Evolutionary conservation across 2,329 filamentous ascomycete species (phyloP).

Genomic region (Coleophoma eucalyptorum): DNA sequence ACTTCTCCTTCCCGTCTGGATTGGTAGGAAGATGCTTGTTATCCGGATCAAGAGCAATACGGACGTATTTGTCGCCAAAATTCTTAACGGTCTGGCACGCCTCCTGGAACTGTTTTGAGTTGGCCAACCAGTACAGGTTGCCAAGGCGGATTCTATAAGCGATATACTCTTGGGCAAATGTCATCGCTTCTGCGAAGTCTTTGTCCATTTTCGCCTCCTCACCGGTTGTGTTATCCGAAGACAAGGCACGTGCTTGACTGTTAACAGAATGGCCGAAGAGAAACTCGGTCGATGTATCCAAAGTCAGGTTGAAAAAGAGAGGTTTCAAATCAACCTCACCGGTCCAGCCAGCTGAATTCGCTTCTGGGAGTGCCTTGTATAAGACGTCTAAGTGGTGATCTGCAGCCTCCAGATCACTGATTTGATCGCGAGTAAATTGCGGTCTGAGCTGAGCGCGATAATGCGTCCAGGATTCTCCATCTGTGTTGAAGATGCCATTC

Average conservation of each 20-base stretch:
- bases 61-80: slow-evolving; percentile 23
- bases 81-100: slow-evolving; percentile 21
- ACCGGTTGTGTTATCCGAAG: slow-evolving; percentile 12
- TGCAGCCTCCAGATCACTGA: slow-evolving; percentile 29
- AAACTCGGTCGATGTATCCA: slow-evolving; percentile 55
- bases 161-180: slow-evolving; percentile 28
- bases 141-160: slow-evolving; percentile 25
- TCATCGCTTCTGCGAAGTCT: slow-evolving; percentile 35
- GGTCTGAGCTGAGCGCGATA: slow-evolving; percentile 32
- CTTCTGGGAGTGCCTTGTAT: slow-evolving; percentile 18
- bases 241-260: slow-evolving; percentile 35
- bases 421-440: slow-evolving; percentile 30
- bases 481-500: slow-evolving; percentile 35
- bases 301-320: slow-evolving; percentile 54
- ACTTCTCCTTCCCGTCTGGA: slow-evolving; percentile 21
- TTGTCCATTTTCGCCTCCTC: slow-evolving; percentile 14
- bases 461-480: slow-evolving; percentile 32
- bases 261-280: slow-evolving; percentile 52
- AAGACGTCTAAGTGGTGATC: slow-evolving; percentile 47
- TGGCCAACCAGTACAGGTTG: slow-evolving; percentile 20
- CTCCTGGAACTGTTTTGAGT: slow-evolving; percentile 22
- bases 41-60: slow-evolving; percentile 13
- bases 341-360: slow-evolving; percentile 21
- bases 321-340: slow-evolving; percentile 46
- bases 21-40: slow-evolving; percentile 24